Base-by-base conservation (phyloP, 1,284 basidiomycete species). In the Cutaneotrichosporon dermatis region DNA sequence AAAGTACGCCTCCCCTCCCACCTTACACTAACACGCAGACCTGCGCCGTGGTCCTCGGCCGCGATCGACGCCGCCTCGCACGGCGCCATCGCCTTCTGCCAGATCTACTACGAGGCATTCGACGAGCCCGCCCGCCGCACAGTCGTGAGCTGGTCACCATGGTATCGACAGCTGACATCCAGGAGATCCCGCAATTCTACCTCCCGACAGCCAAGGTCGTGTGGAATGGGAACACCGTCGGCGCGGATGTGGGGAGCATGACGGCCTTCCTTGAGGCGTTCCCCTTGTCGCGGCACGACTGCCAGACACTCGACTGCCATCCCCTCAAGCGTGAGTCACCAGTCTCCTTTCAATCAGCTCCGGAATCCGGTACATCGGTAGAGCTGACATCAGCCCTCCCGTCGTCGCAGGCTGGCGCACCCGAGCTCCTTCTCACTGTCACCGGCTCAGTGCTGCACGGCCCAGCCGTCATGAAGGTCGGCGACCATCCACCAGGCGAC, bases 71-170 rank as follows among this genome's bases (percentile, higher is more conserved):
- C 73, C 6, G 72, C 73, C 1, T 71, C 73, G 43, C 74, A 76
- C 54, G 74, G 74, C 34, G 73, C 74, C 35, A 74, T 76, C 13
- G 72, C 73, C 4, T 76, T 76, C 58, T 70, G 68, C 56, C 73
- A 74, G 54, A 70, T 76, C 48, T 76, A 76, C 62, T 76, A 76
- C 55, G 74, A 76, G 57, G 68, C 73, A 4, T 75, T 70, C 49
- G 74, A 76, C 62, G 74, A 76, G 61, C 74, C 74, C 3, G 69
- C 69, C 0, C 61, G 74, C 15, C 59, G 74, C 11, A 61, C 66
- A 2, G 54, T 42, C 25, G 74, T 75, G 37, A 48, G 74, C 25
- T 25, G 25, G 25, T 68, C 9, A 10, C 36, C 41, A 4, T 46
- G 13, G 43, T 36, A 12, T 40, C n/a, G 46, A 48, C 33, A 55